Evolutionary conservation across 148 eudicot species (phyloP), one percentile per base, ranked within the genome.

Genomic region (Polygonum maritimum): DNA sequence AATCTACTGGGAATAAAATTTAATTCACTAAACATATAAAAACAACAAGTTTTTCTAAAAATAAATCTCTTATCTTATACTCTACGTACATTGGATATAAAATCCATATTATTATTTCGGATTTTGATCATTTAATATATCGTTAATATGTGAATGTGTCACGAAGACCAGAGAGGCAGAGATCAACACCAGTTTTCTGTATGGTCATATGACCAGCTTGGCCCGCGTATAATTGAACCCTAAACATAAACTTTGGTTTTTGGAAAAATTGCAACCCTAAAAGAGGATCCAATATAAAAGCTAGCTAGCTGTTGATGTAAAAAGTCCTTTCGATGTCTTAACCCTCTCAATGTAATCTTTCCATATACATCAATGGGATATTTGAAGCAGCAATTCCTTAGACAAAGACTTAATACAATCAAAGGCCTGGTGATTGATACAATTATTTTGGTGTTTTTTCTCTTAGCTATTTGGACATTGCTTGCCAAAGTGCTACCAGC

Each of bases 401-500:
- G 31, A 26, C 31, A 26, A 26, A 26, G 31, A 26, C 31, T 26
- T 26, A 26, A 26, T 26, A 26, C 31, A 26, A 26, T 26, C 31
- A 26, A 26, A 26, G 31, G 31, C 31, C 31, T 26, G 31, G 31
- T 26, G 31, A 26, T 26, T 26, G 31, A 26, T 26, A 26, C 31
- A 26, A 26, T 26, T 26, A 26, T 26, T 26, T 51, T 15, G 55
- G n/a, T 51, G 55, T 51, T 18, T 51, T 9, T 51, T 31, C 39
- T 31, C 69, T 63, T 63, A 63, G 39, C 69, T 63, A 4, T 63
- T 63, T 63, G 69, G 69, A 63, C 69, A 63, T 31, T 31, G 31
- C 39, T 63, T 12, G 69, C 69, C 69, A 63, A 63, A 63, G 7
- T 63, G 39, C 69, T 63, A 63, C 7, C n/a, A 26, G 69, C 14